These are phyloP conservation scores for Starmerella cellae DNA, from an alignment of 805 yeast genomes.

Conservation along the genomic window DNA sequence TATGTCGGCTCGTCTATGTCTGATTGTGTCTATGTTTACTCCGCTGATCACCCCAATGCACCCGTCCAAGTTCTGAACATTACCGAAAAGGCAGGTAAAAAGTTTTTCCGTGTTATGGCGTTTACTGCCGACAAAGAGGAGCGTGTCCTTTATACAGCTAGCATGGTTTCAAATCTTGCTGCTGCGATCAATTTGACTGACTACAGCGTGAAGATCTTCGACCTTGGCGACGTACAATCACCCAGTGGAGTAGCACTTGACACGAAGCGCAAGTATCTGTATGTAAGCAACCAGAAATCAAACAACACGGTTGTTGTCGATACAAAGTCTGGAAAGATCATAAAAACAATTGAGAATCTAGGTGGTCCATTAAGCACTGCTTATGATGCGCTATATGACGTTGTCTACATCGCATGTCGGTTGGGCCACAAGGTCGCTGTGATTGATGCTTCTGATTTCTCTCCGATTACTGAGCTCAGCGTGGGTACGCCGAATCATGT, in stretches of 20 bases:
- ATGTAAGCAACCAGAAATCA: conserved; percentile 8
- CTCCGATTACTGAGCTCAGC: conserved; percentile 2
- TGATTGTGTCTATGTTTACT: conserved; percentile 5
- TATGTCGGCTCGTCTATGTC: conserved; percentile 2
- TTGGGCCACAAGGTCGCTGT: conserved; percentile 3
- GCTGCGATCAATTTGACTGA: conserved; percentile 7
- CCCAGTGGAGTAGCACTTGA: conserved; percentile 12
- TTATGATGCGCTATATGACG: conserved; percentile 10
- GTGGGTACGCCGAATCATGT: conserved; percentile 12
- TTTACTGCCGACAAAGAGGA: conserved; percentile 1
- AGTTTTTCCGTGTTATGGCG: conserved; percentile 8
- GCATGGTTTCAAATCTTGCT: conserved; percentile 4
- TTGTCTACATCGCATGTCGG: conserved; percentile 13
- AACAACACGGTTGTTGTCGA: conserved; percentile 10
- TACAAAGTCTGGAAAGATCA: conserved; percentile 1
- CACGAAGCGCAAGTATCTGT: conserved; percentile 6
- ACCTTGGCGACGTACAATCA: conserved; percentile 4
- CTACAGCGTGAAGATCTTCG: conserved; percentile 3
- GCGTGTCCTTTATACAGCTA: conserved; percentile 9
- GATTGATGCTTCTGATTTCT: conserved; percentile 8
- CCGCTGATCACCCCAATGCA: neutral
- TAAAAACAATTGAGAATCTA: conserved; percentile 1
- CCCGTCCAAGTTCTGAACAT: neutral
- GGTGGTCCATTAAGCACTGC: conserved; percentile 9
- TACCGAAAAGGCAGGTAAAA: conserved; percentile 1